Percentiles rank a stretch among this genome's conserved stretches.
These are phyloP conservation scores for Bruguiera gymnorhiza DNA, from an alignment of 345 rosid genomes.

Conservation along the genomic window DNA sequence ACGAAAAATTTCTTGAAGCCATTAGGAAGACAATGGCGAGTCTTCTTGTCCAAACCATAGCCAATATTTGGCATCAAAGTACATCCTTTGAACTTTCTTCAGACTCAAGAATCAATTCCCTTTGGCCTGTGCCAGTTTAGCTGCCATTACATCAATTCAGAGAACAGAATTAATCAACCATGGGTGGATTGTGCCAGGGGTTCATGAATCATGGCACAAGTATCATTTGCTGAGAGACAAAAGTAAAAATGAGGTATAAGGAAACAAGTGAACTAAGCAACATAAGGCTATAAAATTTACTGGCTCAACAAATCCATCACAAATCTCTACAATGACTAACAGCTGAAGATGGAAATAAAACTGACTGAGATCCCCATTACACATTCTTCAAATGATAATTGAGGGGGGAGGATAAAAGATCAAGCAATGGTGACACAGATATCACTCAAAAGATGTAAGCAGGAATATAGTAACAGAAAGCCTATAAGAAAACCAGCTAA, in stretches of 20 bases:
- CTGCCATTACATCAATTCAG: slow-evolving; percentile 20
- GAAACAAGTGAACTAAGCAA: too few relatives aligned
- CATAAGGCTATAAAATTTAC: too few relatives aligned
- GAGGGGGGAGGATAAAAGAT: background rate
- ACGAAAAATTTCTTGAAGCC: slow-evolving; percentile 84
- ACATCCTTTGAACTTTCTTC: slow-evolving; percentile 81
- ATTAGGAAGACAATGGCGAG: slow-evolving; percentile 78
- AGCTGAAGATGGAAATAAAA: too few relatives aligned
- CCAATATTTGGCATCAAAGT: slow-evolving; percentile 86
- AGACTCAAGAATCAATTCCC: slow-evolving; percentile 80
- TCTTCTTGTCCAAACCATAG: slow-evolving; percentile 76
- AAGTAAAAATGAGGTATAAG: too few relatives aligned
- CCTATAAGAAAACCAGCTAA: slow-evolving; percentile 38
- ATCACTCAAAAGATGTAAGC: slow-evolving; percentile 26
- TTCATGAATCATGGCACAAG: background rate
- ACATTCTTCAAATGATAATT: background rate
- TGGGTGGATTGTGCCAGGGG: background rate
- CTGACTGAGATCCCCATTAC: background rate
- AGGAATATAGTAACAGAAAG: slow-evolving; percentile 67
- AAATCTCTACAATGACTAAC: too few relatives aligned
- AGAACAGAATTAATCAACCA: background rate
- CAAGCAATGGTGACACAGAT: background rate
- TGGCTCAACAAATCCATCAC: too few relatives aligned
- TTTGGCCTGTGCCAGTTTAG: slow-evolving; percentile 82
- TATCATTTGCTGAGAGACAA: too few relatives aligned